Evolutionary conservation across 1,139 yeast genomes (phyloP).

Genomic region (Blastobotrys illinoisensis): DNA sequence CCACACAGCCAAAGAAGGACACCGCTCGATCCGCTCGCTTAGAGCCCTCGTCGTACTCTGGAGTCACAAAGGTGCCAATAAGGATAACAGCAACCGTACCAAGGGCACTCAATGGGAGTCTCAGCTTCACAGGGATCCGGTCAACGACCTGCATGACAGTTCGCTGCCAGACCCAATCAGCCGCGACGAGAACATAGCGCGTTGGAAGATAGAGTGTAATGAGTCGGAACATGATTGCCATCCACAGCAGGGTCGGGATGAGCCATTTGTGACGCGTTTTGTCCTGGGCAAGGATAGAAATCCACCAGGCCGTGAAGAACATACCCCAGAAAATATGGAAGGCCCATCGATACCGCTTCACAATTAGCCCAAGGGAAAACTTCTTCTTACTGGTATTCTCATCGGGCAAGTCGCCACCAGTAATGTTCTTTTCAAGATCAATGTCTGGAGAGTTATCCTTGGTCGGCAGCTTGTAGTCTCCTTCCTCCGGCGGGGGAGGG

Average conservation of each 20-base stretch:
- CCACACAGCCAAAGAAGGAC: conserved; percentile 53
- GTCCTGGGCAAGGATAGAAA: conserved; percentile 50
- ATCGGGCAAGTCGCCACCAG: conserved; percentile 2
- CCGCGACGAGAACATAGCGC: conserved; percentile 29
- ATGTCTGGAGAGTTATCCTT: conserved; percentile 6
- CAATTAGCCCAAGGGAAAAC: conserved; percentile 8
- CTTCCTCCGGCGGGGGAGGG: conserved; percentile 13
- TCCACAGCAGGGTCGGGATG: conserved; percentile 57
- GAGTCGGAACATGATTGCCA: conserved; percentile 48
- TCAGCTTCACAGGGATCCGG: conserved; percentile 37
- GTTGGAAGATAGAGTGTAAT: conserved; percentile 50
- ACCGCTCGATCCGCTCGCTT: conserved; percentile 50
- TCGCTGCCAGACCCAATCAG: conserved; percentile 41
- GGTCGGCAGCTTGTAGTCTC: conserved; percentile 11
- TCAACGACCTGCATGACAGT: conserved; percentile 40
- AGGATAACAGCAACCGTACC: conserved; percentile 46
- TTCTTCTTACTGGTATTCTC: conserved; percentile 6
- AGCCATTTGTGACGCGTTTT: conserved; percentile 54
- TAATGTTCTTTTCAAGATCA: conserved; percentile 13
- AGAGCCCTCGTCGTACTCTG: conserved; percentile 42
- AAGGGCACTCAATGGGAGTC: conserved; percentile 43
- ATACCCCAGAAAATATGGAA: conserved; percentile 29
- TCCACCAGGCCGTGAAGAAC: conserved; percentile 66
- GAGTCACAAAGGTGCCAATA: conserved; percentile 52
- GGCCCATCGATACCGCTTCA: conserved; percentile 23